Conservation (phyloP, 306 rosid species). For the Gastrolobium villosum region DNA sequence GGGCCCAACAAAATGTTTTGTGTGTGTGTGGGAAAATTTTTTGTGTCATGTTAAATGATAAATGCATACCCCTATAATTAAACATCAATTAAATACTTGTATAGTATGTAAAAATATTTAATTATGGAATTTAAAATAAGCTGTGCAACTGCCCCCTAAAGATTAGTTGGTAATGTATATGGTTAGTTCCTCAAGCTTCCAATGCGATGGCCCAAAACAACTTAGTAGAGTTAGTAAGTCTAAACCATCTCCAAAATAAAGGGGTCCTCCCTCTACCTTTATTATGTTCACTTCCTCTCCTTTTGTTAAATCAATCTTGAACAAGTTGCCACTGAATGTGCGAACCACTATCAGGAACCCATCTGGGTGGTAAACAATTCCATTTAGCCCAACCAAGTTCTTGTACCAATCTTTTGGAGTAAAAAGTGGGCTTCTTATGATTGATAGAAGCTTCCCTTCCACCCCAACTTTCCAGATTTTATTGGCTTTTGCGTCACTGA, state of each 20-base stretch:
- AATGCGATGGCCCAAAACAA: too few relatives aligned
- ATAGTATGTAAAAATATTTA: too few relatives aligned
- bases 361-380: conserved; percentile 91
- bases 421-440: conserved; percentile 74
- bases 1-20: too few relatives aligned
- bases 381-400: conserved; percentile 77
- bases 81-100: too few relatives aligned
- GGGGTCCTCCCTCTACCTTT: conserved; percentile 63
- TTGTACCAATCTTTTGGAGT: conserved; percentile 82
- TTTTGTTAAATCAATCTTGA: conserved; percentile 68
- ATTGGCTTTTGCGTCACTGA: conserved; percentile 69
- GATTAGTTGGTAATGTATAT: too few relatives aligned
- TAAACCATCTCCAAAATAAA: conserved; percentile 83
- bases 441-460: conserved; percentile 67
- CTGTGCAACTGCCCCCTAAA: too few relatives aligned
- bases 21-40: too few relatives aligned
- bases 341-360: conserved; percentile 82
- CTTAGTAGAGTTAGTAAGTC: conserved; percentile 77
- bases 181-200: too few relatives aligned
- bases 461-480: conserved; percentile 92
- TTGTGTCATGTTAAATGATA: too few relatives aligned
- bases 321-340: conserved; percentile 78
- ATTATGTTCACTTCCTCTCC: conserved; percentile 77
- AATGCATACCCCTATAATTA: too few relatives aligned
- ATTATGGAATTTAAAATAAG: too few relatives aligned